A percentile compares a stretch with the other conserved stretches of the same genome.
Evolutionary conservation across 106 monocot genomes (phyloP).

Genomic region (Apostasia ramifera): DNA sequence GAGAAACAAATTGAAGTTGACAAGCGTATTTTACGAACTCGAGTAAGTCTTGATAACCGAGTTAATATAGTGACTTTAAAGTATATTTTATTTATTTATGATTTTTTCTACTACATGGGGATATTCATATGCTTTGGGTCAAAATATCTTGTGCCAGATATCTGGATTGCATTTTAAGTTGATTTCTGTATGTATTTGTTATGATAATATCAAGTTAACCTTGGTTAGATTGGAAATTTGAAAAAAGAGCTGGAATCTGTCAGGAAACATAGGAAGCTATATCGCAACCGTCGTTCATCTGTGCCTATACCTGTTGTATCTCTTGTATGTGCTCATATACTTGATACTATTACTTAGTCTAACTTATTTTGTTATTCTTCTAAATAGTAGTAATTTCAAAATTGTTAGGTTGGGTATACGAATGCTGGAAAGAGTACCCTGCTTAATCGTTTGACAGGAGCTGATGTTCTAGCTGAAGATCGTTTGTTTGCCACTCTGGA

Average conservation of each 20-base stretch:
- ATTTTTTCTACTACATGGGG: neutral
- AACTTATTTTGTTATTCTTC: neutral
- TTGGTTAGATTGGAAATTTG: conserved; percentile 63
- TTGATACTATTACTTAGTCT: neutral
- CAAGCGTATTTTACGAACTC: conserved; percentile 92
- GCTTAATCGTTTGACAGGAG: conserved; percentile 86
- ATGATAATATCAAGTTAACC: conserved; percentile 4
- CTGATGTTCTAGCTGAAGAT: conserved; percentile 90
- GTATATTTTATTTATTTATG: neutral
- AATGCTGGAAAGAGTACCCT: conserved; percentile 99
- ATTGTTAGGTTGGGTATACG: conserved; percentile 85
- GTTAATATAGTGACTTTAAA: neutral
- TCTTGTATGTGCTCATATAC: conserved; percentile 43
- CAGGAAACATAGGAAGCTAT: conserved; percentile 78
- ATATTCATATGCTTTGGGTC: too few species aligned
- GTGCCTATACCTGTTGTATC: conserved; percentile 97
- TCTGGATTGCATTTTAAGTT: neutral
- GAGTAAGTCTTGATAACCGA: conserved; percentile 32
- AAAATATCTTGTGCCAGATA: too few species aligned
- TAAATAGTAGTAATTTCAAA: conserved; percentile 8
- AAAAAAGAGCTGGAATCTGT: conserved; percentile 95
- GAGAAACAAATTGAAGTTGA: conserved; percentile 99
- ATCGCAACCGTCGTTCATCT: conserved; percentile 82
- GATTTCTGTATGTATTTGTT: neutral
- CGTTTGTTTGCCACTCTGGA: conserved; percentile 93